A percentile compares a stretch with the other conserved stretches of the same genome.
phyloP scores from a whole-genome alignment of 805 yeast genomes.

The Phaffomyces antillensis region DNA sequence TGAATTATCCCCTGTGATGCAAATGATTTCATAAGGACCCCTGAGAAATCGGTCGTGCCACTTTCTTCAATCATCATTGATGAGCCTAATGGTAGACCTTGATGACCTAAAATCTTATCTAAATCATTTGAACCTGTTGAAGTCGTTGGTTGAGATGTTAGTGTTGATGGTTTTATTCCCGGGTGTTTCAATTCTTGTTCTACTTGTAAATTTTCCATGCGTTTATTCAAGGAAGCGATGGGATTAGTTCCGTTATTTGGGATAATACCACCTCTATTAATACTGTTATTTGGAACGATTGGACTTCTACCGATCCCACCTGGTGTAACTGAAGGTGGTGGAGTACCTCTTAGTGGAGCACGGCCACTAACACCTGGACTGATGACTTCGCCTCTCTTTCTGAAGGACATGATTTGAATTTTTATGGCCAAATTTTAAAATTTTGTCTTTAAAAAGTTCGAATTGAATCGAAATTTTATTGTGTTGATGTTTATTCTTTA shows the following conservation, averaged over 20 bases:
- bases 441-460: background rate
- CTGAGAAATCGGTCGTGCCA: conserved; percentile 82
- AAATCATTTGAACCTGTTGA: conserved; percentile 78
- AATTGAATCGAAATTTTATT: no score
- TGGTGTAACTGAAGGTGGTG: background rate
- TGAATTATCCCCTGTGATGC: conserved; percentile 74
- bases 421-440: background rate
- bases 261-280: conserved; percentile 7
- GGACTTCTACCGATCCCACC: conserved; percentile 12
- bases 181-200: conserved; percentile 28
- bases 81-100: conserved; percentile 77
- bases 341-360: conserved; percentile 9
- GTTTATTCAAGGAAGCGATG: conserved; percentile 1
- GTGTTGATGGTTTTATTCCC: conserved; percentile 65
- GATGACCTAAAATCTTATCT: conserved; percentile 70
- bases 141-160: conserved; percentile 66
- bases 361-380: conserved; percentile 4
- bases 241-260: conserved; percentile 1
- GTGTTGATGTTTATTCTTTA: no score
- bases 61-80: conserved; percentile 70
- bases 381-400: conserved; percentile 49
- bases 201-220: conserved; percentile 5
- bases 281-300: conserved; percentile 2
- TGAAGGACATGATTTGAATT: conserved; percentile 41
- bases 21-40: conserved; percentile 60